Percentiles rank a stretch among this genome's conserved stretches.
phyloP scores from a whole-genome alignment of 2,329 filamentous ascomycete genomes.

The Colletotrichum salicis region DNA sequence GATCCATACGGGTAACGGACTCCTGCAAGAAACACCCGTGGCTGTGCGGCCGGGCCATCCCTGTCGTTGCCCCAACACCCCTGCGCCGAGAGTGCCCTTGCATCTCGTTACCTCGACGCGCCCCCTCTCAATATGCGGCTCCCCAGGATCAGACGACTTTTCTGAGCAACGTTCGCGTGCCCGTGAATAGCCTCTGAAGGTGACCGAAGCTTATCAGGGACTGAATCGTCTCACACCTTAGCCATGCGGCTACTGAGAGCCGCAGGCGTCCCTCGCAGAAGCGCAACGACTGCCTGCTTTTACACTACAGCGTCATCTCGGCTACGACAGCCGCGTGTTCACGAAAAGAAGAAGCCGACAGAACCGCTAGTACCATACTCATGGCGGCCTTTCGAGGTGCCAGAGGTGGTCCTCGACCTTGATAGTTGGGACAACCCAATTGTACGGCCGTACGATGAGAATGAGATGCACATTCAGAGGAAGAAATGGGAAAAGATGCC shows the following conservation, averaged over 20 bases:
- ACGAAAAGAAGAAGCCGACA: conserved; percentile 21
- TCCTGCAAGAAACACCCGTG: conserved; percentile 30
- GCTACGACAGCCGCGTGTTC: conserved; percentile 5
- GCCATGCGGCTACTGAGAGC: conserved; percentile 10
- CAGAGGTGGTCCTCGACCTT: conserved; percentile 60
- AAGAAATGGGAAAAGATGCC: conserved; percentile 44
- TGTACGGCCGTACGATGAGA: conserved; percentile 54
- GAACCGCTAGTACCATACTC: conserved; percentile 12
- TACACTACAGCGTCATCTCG: conserved; percentile 9
- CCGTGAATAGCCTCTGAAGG: conserved; percentile 8
- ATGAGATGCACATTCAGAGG: conserved; percentile 47
- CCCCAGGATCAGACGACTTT: conserved; percentile 23
- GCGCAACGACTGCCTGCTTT: background rate
- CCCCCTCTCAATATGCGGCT: conserved; percentile 26
- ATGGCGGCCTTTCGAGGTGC: conserved; percentile 44
- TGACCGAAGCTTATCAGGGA: background rate
- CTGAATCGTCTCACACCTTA: background rate
- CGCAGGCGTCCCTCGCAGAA: conserved; percentile 2
- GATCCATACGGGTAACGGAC: conserved; percentile 29
- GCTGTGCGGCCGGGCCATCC: conserved; percentile 31
- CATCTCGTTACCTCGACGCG: conserved; percentile 2
- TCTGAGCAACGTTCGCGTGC: conserved; percentile 8
- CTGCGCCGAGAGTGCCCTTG: conserved; percentile 20
- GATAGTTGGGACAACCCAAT: conserved; percentile 57
- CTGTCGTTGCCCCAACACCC: conserved; percentile 20